phyloP scores from a whole-genome alignment of 2,329 filamentous ascomycete species.

The Blastomyces emzantsi region DNA sequence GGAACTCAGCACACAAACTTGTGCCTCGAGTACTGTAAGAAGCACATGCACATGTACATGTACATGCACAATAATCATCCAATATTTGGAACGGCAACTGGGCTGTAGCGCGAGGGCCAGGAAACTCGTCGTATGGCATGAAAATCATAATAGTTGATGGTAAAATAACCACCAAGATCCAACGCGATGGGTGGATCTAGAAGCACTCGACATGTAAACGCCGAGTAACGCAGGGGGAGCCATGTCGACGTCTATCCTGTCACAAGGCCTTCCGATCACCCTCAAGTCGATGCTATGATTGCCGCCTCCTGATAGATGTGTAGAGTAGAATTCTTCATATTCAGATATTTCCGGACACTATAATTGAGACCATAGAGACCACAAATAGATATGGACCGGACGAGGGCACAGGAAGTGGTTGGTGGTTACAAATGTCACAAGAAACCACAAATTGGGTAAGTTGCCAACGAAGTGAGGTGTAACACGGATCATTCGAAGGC shows the following conservation, averaged over 20 bases:
- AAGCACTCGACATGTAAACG: not conserved
- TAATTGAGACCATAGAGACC: not conserved
- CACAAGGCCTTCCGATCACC: not conserved
- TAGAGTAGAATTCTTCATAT: not conserved
- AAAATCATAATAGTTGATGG: not conserved
- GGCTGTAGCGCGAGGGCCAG: not conserved
- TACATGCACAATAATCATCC: too few relatives aligned
- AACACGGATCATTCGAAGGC: not conserved
- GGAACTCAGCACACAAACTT: not conserved
- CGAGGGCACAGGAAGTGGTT: not conserved
- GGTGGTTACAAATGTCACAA: slow-evolving; percentile 5
- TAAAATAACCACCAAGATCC: not conserved
- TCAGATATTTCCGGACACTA: not conserved
- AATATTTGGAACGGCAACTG: not conserved
- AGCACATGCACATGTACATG: not conserved
- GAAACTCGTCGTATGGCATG: not conserved
- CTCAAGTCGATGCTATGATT: not conserved
- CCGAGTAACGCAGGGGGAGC: not conserved
- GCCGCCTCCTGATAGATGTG: not conserved
- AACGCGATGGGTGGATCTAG: not conserved
- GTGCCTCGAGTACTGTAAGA: not conserved
- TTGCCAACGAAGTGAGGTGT: not conserved
- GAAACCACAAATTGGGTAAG: not conserved
- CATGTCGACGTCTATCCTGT: not conserved
- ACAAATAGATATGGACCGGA: not conserved